Evolutionary conservation across 1,284 basidiomycete species (phyloP), one percentile per base, ranked within the genome.

Genomic region (Ganoderma boninense): DNA sequence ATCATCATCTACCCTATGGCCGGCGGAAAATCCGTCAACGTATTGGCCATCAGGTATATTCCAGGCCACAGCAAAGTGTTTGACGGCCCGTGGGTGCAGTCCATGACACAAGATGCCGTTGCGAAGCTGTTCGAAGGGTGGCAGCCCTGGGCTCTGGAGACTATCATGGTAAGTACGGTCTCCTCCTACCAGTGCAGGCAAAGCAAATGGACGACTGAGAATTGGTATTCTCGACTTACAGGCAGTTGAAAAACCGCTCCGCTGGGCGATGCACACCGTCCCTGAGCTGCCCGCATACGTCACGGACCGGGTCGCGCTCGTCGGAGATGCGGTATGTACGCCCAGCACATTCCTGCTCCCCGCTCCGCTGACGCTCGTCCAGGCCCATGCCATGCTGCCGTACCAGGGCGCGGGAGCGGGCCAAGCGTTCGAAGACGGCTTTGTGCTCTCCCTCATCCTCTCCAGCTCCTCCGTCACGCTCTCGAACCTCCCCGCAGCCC

Each of bases 401-500:
- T 77, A 80, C 69, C 81, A 82, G 69, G 82, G 79, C 1, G 80
- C 82, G 18, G 82, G 83, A 6, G 82, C 79, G 6, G 82, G 83
- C 0, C 83, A 84, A 74, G 82, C 80, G 0, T 81, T 84, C 59
- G 83, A 83, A 66, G 73, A 73, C 32, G 66, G 56, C 29, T 64
- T 69, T 61, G 16, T 73, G 8, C 73, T 74, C 62, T 69, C 63
- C 0, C n/a, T n/a, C 1, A 23, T 72, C 20, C 61, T 74, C 11
- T 64, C 59, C 13, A 65, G 64, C 38, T 29, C 59, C 23, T 11
- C 23, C 1, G 65, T 68, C 35, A 68, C 56, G 23, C 54, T 26
- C 13, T 20, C 44, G 13, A 66, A 18, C 26, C 43, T 71, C 16
- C 6, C 61, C 2, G 10, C 18, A 18, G 66, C 69, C 2, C 66